phyloP scores from a whole-genome alignment of 495 filamentous ascomycete species.

The Neurospora sp. region DNA sequence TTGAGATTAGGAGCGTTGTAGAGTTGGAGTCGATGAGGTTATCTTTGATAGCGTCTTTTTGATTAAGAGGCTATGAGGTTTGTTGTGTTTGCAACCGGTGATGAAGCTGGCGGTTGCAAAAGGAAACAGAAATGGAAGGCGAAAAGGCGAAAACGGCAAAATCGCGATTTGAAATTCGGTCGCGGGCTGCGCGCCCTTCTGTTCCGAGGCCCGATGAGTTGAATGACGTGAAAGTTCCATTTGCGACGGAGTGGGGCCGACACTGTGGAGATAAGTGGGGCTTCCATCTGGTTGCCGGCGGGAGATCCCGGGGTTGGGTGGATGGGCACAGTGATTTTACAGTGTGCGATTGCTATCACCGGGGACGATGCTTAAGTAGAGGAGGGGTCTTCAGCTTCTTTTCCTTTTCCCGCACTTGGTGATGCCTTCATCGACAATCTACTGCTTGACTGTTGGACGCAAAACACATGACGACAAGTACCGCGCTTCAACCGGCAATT shows the following conservation, averaged over 20 bases:
- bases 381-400: background rate
- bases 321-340: background rate
- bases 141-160: background rate
- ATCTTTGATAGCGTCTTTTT: too few relatives aligned
- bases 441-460: too few relatives aligned
- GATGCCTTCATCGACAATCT: background rate
- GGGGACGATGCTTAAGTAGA: too few relatives aligned
- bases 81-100: background rate
- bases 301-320: background rate
- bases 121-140: background rate
- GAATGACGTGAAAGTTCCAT: background rate
- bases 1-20: too few relatives aligned
- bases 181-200: background rate
- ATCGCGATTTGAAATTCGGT: background rate
- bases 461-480: background rate
- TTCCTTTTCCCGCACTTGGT: background rate
- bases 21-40: too few relatives aligned
- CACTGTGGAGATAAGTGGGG: background rate
- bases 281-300: background rate
- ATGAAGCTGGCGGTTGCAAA: background rate
- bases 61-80: background rate
- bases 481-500: background rate
- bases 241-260: background rate
- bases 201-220: background rate
- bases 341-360: background rate